phyloP scores from a whole-genome alignment of 805 yeast species.

The Candida manassasensis region DNA sequence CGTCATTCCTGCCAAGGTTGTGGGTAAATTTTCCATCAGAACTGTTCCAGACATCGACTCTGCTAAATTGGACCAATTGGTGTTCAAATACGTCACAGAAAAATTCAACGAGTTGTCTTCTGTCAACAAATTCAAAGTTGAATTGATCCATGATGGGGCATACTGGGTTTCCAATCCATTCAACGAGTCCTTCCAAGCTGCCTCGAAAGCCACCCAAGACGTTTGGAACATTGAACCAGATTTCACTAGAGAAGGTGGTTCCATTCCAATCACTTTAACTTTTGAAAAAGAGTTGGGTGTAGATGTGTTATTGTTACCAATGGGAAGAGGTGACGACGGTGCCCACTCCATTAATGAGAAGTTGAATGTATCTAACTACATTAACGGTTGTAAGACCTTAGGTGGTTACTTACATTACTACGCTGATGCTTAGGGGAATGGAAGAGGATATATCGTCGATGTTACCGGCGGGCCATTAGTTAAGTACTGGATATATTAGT shows the following conservation, averaged over 20 bases:
- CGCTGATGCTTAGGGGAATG: conserved; percentile 26
- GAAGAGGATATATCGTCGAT: no score
- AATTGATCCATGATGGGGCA: conserved; percentile 88
- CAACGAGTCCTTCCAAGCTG: conserved; percentile 91
- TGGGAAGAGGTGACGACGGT: conserved; percentile 99
- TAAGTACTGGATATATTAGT: no score
- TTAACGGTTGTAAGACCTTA: conserved; percentile 89
- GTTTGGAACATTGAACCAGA: conserved; percentile 97
- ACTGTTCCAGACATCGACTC: conserved; percentile 94
- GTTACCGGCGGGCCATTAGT: no score
- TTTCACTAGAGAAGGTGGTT: conserved; percentile 98
- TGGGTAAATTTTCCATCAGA: conserved; percentile 93
- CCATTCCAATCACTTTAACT: conserved; percentile 93
- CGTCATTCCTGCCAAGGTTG: conserved; percentile 91
- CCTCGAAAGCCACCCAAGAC: conserved; percentile 85
- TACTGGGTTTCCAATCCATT: conserved; percentile 96
- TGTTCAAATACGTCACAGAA: conserved; percentile 62
- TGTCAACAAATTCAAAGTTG: conserved; percentile 68
- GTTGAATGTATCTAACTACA: conserved; percentile 80
- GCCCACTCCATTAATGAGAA: conserved; percentile 98
- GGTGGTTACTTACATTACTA: conserved; percentile 91
- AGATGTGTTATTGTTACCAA: conserved; percentile 83
- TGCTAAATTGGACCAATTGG: conserved; percentile 70
- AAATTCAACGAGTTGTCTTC: conserved; percentile 66
- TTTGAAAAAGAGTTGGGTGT: conserved; percentile 86